These are phyloP conservation scores for Infundibulicybe gibba DNA, from an alignment of 768 basidiomycete genomes.

Conservation along the genomic window DNA sequence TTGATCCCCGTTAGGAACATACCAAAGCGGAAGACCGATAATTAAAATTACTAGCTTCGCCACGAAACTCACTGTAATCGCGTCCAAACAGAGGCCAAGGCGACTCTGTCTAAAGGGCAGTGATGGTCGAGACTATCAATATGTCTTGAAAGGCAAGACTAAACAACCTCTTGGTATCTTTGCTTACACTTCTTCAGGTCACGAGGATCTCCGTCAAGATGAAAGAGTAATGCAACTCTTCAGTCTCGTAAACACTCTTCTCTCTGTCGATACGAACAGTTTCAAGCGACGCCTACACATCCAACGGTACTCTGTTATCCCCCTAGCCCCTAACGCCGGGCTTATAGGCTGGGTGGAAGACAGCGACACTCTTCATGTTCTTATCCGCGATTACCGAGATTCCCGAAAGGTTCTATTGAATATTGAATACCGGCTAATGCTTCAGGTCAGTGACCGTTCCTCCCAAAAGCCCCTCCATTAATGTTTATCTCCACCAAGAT, in stretches of 20 bases:
- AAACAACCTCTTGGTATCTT: neutral
- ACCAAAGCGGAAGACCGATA: conserved; percentile 82
- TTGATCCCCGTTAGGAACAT: conserved; percentile 59
- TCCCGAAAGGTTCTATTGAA: conserved; percentile 95
- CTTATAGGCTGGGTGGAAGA: conserved; percentile 94
- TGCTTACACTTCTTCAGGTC: conserved; percentile 49
- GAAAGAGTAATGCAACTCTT: conserved; percentile 99
- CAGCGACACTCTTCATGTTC: conserved; percentile 92
- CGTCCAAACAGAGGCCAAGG: conserved; percentile 95
- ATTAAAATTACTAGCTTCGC: conserved; percentile 83
- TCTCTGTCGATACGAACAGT: conserved; percentile 89
- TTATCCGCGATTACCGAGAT: conserved; percentile 95
- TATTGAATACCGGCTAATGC: conserved; percentile 98
- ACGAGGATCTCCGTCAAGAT: conserved; percentile 98
- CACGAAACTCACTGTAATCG: conserved; percentile 88
- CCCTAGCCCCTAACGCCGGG: conserved; percentile 93
- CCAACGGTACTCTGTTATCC: conserved; percentile 89
- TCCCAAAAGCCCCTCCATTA: neutral
- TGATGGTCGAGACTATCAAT: conserved; percentile 93
- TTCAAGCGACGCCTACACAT: conserved; percentile 97
- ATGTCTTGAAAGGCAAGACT: conserved; percentile 75
- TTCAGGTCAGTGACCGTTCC: conserved; percentile 77
- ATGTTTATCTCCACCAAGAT: conserved; percentile 50
- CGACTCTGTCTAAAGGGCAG: conserved; percentile 83
- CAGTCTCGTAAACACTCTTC: conserved; percentile 91